A percentile compares a stretch with the other conserved stretches of the same genome.
Conservation (phyloP, 1,139 yeast genomes). For the Wickerhamomyces sp. region DNA sequence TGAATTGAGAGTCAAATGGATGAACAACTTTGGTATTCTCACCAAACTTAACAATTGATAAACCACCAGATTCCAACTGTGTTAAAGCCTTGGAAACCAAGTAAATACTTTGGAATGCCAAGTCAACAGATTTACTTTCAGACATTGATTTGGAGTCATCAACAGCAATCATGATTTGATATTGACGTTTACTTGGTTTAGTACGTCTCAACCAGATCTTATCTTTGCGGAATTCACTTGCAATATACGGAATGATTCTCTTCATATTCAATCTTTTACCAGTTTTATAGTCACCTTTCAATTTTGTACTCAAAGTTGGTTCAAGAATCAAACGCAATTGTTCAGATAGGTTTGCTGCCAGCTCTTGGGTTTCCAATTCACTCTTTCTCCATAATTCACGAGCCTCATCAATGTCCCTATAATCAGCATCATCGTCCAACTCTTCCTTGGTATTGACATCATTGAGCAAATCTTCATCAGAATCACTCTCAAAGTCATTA, state of each 20-base stretch:
- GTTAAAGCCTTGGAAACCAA: slow-evolving; percentile 91
- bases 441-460: slow-evolving; percentile 29
- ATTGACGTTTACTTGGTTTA: slow-evolving; percentile 94
- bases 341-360: slow-evolving; percentile 85
- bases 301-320: slow-evolving; percentile 91
- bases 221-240: slow-evolving; percentile 95
- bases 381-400: slow-evolving; percentile 76
- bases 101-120: slow-evolving; percentile 94
- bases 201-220: slow-evolving; percentile 98
- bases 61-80: slow-evolving; percentile 90
- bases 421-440: slow-evolving; percentile 28
- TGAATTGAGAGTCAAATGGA: slow-evolving; percentile 82
- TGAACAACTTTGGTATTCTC: slow-evolving; percentile 80
- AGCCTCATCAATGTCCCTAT: slow-evolving; percentile 59
- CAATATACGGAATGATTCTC: slow-evolving; percentile 95
- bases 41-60: slow-evolving; percentile 90
- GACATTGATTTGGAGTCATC: slow-evolving; percentile 98
- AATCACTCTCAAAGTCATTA: slow-evolving; percentile 29
- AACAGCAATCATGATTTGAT: slow-evolving; percentile 95
- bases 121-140: slow-evolving; percentile 81
- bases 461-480: slow-evolving; percentile 32
- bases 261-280: slow-evolving; percentile 98
- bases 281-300: slow-evolving; percentile 93
- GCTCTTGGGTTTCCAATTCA: slow-evolving; percentile 78
- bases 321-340: slow-evolving; percentile 89